Conservation (phyloP, 139 green algal genomes). For the Prasinococcaceae sp. region DNA sequence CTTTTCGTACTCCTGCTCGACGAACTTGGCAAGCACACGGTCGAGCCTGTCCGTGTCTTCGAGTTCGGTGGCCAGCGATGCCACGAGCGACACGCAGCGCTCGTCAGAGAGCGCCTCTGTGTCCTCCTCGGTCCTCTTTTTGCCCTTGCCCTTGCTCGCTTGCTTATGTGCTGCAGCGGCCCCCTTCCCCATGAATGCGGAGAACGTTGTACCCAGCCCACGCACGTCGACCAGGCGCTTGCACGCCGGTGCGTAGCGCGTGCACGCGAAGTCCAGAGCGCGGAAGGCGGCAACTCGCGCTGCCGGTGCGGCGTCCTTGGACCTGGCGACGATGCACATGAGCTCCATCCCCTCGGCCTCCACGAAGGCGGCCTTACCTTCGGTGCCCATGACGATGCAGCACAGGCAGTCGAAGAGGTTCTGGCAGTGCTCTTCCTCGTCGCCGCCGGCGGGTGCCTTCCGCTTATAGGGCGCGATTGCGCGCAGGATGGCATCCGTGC, state of each 20-base stretch:
- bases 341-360: constrained; percentile 71
- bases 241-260: constrained; percentile 40
- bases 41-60: constrained; percentile 24
- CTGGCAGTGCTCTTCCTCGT: constrained; percentile 44
- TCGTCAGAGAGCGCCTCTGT: constrained; percentile 68
- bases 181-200: constrained; percentile 85
- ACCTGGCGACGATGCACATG: constrained; percentile 80
- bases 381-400: constrained; percentile 45
- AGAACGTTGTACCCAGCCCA: constrained; percentile 74
- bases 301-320: constrained; percentile 35
- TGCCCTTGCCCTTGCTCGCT: constrained; percentile 10
- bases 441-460: constrained; percentile 18
- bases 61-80: constrained; percentile 39
- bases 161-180: constrained; percentile 19
- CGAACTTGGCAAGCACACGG: constrained; percentile 84
- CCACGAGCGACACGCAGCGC: constrained; percentile 64
- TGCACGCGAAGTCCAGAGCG: constrained; percentile 75
- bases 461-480: constrained; percentile 52
- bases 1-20: constrained; percentile 94
- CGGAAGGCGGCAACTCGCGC: constrained; percentile 71
- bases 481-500: constrained; percentile 26
- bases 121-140: constrained; percentile 21
- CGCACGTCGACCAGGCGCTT: constrained; percentile 37
- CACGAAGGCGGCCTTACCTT: constrained; percentile 43
- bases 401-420: constrained; percentile 83